phyloP scores from a whole-genome alignment of 192 early-diverging fungal genomes.

The Martensiomyces pterosporus region DNA sequence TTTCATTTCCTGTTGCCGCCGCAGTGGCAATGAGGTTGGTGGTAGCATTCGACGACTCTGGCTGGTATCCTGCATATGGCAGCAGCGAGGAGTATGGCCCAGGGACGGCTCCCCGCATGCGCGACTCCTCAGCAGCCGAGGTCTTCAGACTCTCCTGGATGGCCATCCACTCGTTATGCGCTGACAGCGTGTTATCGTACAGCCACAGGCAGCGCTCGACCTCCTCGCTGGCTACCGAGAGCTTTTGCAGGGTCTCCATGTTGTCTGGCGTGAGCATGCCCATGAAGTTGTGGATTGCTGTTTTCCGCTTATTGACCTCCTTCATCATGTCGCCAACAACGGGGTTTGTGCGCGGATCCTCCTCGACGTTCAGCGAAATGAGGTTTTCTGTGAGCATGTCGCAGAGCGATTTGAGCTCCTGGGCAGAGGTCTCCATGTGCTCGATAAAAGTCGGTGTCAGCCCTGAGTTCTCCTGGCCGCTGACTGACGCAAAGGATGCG shows the following conservation, averaged over 20 bases:
- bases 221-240: slow-evolving; percentile 15
- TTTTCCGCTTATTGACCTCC: slow-evolving; percentile 28
- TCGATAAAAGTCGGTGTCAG: slow-evolving; percentile 29
- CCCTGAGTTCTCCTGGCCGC: slow-evolving; percentile 3
- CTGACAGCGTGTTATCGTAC: slow-evolving; percentile 29
- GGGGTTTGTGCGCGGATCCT: slow-evolving; percentile 29
- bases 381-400: slow-evolving; percentile 45
- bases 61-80: slow-evolving; percentile 1
- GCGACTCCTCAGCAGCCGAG: slow-evolving; percentile 15
- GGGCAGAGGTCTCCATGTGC: slow-evolving; percentile 31
- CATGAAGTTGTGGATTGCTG: slow-evolving; percentile 32
- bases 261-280: slow-evolving; percentile 23
- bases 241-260: slow-evolving; percentile 14
- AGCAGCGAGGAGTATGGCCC: no score
- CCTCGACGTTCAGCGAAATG: slow-evolving; percentile 31
- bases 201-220: slow-evolving; percentile 36
- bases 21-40: slow-evolving; percentile 13
- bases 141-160: slow-evolving; percentile 41
- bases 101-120: no score
- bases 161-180: slow-evolving; percentile 45
- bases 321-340: slow-evolving; percentile 33
- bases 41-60: slow-evolving; percentile 19
- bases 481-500: background rate
- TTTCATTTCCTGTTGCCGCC: background rate
- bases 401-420: slow-evolving; percentile 32